Percentiles rank a stretch among this genome's conserved stretches.
These are phyloP conservation scores for Citrullus mucosospermus DNA, from an alignment of 306 rosid species.

Conservation along the genomic window DNA sequence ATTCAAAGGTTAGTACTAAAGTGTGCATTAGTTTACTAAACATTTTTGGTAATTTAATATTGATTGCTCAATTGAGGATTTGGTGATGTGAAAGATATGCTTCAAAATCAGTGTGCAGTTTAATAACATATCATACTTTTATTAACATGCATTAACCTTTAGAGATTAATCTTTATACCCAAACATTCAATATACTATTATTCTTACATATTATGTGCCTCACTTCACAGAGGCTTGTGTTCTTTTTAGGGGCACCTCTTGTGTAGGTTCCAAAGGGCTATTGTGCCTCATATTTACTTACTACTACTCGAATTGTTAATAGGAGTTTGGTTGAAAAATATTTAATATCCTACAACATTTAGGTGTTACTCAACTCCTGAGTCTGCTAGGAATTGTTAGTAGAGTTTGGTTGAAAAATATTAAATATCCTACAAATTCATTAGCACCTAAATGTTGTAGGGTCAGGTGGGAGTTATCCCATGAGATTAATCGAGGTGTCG, in stretches of 20 bases:
- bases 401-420: not conserved
- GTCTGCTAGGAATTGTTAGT: not conserved
- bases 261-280: not conserved
- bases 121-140: not conserved
- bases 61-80: not conserved
- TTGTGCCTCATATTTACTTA: not conserved
- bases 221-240: not conserved
- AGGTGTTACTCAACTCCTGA: too few species aligned
- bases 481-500: too few species aligned
- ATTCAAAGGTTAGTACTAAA: constrained; percentile 50
- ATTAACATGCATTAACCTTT: not conserved
- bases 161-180: not conserved
- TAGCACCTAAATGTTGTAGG: too few species aligned
- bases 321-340: not conserved
- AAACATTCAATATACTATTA: not conserved
- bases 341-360: too few species aligned
- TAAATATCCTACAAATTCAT: too few species aligned
- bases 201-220: not conserved
- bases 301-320: not conserved
- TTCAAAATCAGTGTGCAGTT: not conserved
- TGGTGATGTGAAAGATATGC: not conserved
- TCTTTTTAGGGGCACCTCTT: not conserved
- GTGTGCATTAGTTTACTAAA: not conserved
- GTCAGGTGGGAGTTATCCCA: too few species aligned
- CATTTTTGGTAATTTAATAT: not conserved